Evolutionary conservation across 345 rosid species (phyloP), one percentile per base, ranked within the genome.

Genomic region (Arabis alpina): DNA sequence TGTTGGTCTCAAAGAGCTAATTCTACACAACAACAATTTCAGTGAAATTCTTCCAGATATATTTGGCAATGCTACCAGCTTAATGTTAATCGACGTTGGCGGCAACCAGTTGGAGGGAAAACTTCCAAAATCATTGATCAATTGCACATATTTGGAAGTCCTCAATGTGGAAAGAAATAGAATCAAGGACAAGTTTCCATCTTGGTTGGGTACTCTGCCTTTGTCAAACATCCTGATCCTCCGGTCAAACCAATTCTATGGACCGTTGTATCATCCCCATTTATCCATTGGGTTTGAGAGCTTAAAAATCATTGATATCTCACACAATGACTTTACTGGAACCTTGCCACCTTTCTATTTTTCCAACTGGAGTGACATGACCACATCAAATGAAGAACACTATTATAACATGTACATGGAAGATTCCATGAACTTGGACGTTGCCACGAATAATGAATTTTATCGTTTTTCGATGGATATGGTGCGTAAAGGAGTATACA

Each of bases 251-350:
- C 10, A 25, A 2, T 84, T 86, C 49, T 7, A 71, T 0, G 82
- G 86, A 1, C 2, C 2, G 2, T 58, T 86, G 42, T 51, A 27
- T 14, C 72, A 86, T 70, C 28, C 9, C 10, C 8, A 10, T 0
- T 1, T 0, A 24, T 2, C 23, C 1, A 9, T 13, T 10, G 28
- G 43, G 3, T 81, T 83, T 83, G 41, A 47, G 3, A 48, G 3
- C 71, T 77, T 82, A 60, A 83, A 77, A 11, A 70, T 86, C 42
- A 63, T 84, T 0, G 91, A 84, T 40, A 19, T 82, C 24, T 76
- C 87, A 51, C 16, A 28, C 3, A 86, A 84, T 48, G 1, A 68
- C 2, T 83, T 83, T 9, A 27, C 1, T 9, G 64, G 64, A 52
- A 24, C 39, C 1, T 24, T 65, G 59, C 48, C 70, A 24, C 8